Base-by-base conservation (phyloP, 2,329 filamentous ascomycete genomes). In the Neonectria coccinea region DNA sequence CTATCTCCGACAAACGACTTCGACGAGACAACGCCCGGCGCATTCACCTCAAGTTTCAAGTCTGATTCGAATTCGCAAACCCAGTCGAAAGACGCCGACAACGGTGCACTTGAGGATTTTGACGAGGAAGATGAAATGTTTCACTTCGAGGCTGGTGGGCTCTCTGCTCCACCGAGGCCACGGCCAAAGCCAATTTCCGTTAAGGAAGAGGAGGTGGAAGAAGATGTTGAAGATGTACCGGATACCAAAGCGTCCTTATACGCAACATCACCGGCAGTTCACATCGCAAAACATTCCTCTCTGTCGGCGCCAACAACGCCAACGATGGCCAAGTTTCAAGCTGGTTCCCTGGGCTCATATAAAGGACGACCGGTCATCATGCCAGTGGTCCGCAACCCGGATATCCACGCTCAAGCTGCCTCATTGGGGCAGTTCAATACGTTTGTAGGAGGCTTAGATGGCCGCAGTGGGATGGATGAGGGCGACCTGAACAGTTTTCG, bases 371-470 rank as follows among this genome's bases (percentile, higher is more conserved):
- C 85, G 14, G 82, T 88, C 52, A 79, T 81, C 39, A 85, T 87
- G 77, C 81, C 83, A 2, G 79, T 87, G 14, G 81, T 88, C 50
- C 81, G 80, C 52, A 80, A 84, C 53, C 79, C 83, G 9, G 80
- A 84, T 22, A 58, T 88, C 1, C 81, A 85, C 61, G 83, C 81
- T 25, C 78, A 80, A 67, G 84, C 84, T 2, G 81, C 79, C 11
- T 81, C 81, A 11, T 75, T 86, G 55, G 84, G 84, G 41, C 79
- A 83, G 18, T 76, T 87, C 51, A 81, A 79, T 64, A 81, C 79
- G 22, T 86, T 87, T 72, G 83, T 87, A 9, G 86, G 85, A 2
- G 85, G 85, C 48, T 73, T 87, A 14, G 83, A 85, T 65, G 84
- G 83, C n/a, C 78, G 81, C 61, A 84, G 79, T 59, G 83, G 83